These are phyloP conservation scores for Cladosporium sp. DNA, from an alignment of 2,329 filamentous ascomycete species.

Conservation along the genomic window DNA sequence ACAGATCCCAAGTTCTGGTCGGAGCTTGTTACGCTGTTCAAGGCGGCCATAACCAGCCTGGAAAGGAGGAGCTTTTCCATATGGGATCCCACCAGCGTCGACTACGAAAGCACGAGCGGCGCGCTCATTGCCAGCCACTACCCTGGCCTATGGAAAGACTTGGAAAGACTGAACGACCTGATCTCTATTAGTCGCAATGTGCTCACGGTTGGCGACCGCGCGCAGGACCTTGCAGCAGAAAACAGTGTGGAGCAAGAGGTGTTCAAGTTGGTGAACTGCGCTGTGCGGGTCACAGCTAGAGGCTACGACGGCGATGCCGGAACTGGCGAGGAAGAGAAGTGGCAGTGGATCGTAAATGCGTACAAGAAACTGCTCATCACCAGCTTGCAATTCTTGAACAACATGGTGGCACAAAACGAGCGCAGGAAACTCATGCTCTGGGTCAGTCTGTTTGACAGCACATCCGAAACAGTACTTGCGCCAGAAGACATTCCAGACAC, in stretches of 20 bases:
- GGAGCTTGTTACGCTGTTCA: slow-evolving; percentile 58
- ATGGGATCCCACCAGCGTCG: slow-evolving; percentile 56
- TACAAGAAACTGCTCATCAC: slow-evolving; percentile 67
- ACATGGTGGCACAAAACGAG: slow-evolving; percentile 66
- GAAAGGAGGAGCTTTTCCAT: slow-evolving; percentile 63
- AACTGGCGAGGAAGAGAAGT: slow-evolving; percentile 62
- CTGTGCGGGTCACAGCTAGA: slow-evolving; percentile 63
- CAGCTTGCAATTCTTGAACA: slow-evolving; percentile 66
- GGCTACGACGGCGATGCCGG: slow-evolving; percentile 66
- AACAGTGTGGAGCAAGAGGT: slow-evolving; percentile 62
- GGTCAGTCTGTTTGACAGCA: slow-evolving; percentile 64
- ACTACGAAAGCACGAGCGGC: slow-evolving; percentile 60
- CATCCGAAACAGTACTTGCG: slow-evolving; percentile 39
- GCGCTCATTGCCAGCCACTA: slow-evolving; percentile 63
- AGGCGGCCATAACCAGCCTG: slow-evolving; percentile 60
- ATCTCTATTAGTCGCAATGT: slow-evolving; percentile 63
- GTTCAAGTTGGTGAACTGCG: slow-evolving; percentile 62
- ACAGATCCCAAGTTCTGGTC: slow-evolving; percentile 59
- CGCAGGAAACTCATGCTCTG: slow-evolving; percentile 65
- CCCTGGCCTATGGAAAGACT: slow-evolving; percentile 59
- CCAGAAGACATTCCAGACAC: slow-evolving; percentile 32
- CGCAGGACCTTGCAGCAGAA: slow-evolving; percentile 63
- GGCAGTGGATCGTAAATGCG: slow-evolving; percentile 64
- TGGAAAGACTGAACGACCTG: slow-evolving; percentile 63
- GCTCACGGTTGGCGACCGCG: slow-evolving; percentile 59